Base-by-base conservation (phyloP, 164 flowering plant genomes). In the Protea cynaroides region DNA sequence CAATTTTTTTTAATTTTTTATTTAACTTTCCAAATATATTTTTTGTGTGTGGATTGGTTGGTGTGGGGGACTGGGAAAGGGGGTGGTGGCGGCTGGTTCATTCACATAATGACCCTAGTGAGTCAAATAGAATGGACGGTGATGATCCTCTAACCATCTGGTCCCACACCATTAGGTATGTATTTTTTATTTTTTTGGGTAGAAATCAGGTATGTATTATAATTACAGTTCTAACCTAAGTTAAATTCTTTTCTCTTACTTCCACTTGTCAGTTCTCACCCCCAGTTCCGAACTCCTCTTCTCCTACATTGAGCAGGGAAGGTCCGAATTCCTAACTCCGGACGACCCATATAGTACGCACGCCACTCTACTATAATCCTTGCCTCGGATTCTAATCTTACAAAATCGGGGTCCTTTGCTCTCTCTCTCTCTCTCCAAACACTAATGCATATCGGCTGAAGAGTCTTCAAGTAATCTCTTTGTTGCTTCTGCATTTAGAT, bases 401-500 rank as follows among this genome's bases (percentile, higher is more conserved):
- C 46, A 40, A 40, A 9, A 40, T 4, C 46, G 14, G 8, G 46
- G 14, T 29, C 34, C 8, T 10, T 40, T 8, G 4, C 46, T 40
- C 46, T 40, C 0, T 29, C 34, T 40, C 46, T 40, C 14, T 40
- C 46, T 40, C 46, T 40, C 0, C 25, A 12, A 50, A 43, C 1
- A 43, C n/a, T 19, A 18, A 61, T 18, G 34, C 55, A 22, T 56
- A 65, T 34, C 72, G 24, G 29, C 63, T 67, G 34, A 44, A 53
- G 55, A n/a, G 22, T 63, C 70, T 25, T 54, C 36, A 5, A 69
- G 64, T 61, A 62, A 61, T 58, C 71, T 24, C n/a, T n/a, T n/a
- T 18, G 21, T 36, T 1, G 63, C 57, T 12, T 50, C 64, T 64
- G n/a, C 50, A 52, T 22, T 37, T 56, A 64, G 36, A 44, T 50